Conservation (phyloP, 192 early-diverging fungal genomes). For the Dimargaris verticillata region DNA sequence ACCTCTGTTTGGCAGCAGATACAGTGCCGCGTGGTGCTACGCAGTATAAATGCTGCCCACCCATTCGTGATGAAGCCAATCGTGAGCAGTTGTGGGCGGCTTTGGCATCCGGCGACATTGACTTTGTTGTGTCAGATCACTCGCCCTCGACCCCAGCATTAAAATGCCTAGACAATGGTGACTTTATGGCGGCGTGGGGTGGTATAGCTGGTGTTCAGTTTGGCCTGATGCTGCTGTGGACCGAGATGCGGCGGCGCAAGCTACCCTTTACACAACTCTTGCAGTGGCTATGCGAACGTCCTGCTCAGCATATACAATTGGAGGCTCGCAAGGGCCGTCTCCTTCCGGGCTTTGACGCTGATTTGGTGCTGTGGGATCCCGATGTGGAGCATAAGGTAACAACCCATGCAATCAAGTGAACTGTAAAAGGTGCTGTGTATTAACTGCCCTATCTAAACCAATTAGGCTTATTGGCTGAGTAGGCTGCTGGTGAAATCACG, state of each 20-base stretch:
- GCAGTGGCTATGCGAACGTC: slow-evolving; percentile 44
- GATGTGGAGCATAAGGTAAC: slow-evolving; percentile 40
- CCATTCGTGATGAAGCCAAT: slow-evolving; percentile 54
- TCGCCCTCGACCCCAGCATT: slow-evolving; percentile 66
- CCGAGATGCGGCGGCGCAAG: slow-evolving; percentile 50
- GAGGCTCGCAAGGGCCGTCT: slow-evolving; percentile 49
- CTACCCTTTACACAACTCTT: slow-evolving; percentile 36
- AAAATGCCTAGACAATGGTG: slow-evolving; percentile 49
- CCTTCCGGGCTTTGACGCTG: slow-evolving; percentile 49
- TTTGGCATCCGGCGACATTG: slow-evolving; percentile 58
- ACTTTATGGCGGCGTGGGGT: slow-evolving; percentile 69
- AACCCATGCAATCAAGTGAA: slow-evolving; percentile 18
- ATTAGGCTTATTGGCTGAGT: too few relatives aligned
- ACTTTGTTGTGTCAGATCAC: slow-evolving; percentile 69
- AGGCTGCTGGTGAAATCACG: too few relatives aligned
- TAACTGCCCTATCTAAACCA: too few relatives aligned
- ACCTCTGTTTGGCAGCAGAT: slow-evolving; percentile 51
- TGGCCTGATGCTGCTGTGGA: slow-evolving; percentile 64
- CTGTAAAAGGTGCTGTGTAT: too few relatives aligned
- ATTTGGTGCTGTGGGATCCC: slow-evolving; percentile 64
- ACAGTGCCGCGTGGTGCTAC: slow-evolving; percentile 48
- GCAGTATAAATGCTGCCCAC: slow-evolving; percentile 76
- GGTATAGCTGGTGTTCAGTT: slow-evolving; percentile 66
- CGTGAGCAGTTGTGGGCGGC: slow-evolving; percentile 54
- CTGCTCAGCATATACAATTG: slow-evolving; percentile 43